Percentiles rank a stretch among this genome's conserved stretches.
Evolutionary conservation across 352 stramenopile genomes (phyloP).

Genomic region (Globisporangium nunn): DNA sequence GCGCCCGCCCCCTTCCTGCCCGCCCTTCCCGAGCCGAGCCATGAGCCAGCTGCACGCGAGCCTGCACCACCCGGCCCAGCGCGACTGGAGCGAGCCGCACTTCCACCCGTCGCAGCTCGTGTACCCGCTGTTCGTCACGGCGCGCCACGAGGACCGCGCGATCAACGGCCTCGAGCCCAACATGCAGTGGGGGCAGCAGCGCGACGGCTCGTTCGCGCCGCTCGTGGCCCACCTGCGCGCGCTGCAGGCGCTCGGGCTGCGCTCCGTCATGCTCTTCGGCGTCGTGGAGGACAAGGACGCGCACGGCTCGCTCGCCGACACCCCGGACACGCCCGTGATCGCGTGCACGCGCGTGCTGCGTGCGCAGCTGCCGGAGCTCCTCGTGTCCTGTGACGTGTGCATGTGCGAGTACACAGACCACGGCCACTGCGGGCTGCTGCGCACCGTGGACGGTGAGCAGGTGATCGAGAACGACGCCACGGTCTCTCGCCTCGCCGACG

Average conservation of each 20-base stretch:
- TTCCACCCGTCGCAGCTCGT: constrained; percentile 86
- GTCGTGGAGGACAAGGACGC: constrained; percentile 83
- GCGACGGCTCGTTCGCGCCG: constrained; percentile 58
- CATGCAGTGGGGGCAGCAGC: constrained; percentile 73
- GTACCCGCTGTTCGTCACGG: constrained; percentile 87
- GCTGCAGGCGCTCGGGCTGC: constrained; percentile 66
- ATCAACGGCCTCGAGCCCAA: constrained; percentile 82
- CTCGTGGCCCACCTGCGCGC: constrained; percentile 66
- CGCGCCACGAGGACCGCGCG: constrained; percentile 50
- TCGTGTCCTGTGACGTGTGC: constrained; percentile 85
- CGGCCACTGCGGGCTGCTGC: constrained; percentile 80
- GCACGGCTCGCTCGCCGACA: constrained; percentile 64
- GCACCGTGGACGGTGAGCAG: constrained; percentile 89
- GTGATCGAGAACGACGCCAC: constrained; percentile 96
- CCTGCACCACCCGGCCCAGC: constrained; percentile 74
- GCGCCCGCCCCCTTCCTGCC: neutral
- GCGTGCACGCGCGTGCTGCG: constrained; percentile 57
- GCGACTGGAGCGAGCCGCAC: constrained; percentile 83
- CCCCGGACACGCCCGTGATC: constrained; percentile 74
- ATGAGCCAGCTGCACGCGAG: constrained; percentile 59
- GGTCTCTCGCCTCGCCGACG: constrained; percentile 93
- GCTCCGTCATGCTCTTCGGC: constrained; percentile 86
- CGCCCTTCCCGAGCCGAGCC: neutral
- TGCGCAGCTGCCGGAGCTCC: constrained; percentile 56
- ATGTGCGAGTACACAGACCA: constrained; percentile 90